Conservation (phyloP, 2,329 filamentous ascomycete species). For the Pseudogymnoascus sp. region DNA sequence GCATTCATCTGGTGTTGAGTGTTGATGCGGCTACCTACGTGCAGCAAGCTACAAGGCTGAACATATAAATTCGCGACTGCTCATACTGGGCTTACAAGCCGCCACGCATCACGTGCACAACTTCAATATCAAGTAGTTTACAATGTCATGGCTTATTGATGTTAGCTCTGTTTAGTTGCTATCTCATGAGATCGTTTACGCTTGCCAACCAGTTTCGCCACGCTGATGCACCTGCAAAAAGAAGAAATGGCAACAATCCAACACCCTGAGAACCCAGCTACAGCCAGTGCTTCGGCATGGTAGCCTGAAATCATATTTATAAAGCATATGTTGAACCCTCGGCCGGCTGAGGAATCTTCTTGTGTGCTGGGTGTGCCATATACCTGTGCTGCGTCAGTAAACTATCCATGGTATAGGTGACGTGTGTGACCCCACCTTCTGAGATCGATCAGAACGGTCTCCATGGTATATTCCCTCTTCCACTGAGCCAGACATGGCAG, state of each 20-base stretch:
- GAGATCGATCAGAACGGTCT: conserved; percentile 83
- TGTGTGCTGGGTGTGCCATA: conserved; percentile 87
- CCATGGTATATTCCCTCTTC: conserved; percentile 92
- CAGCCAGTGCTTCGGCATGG: neutral
- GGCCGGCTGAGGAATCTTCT: conserved; percentile 89
- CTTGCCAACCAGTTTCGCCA: conserved; percentile 27
- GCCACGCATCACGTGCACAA: neutral
- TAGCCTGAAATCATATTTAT: conserved; percentile 11
- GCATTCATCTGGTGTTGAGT: conserved; percentile 35
- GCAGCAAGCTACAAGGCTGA: conserved; percentile 1
- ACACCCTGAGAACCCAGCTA: conserved; percentile 10
- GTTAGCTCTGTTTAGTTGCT: conserved; percentile 12
- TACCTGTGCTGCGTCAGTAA: conserved; percentile 51
- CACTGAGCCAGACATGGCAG: conserved; percentile 82
- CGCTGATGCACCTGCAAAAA: conserved; percentile 30
- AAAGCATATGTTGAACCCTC: conserved; percentile 64
- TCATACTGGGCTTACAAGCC: neutral
- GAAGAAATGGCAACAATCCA: conserved; percentile 17
- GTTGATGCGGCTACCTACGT: neutral
- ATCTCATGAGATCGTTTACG: conserved; percentile 11
- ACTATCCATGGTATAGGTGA: conserved; percentile 23
- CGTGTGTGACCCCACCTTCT: conserved; percentile 51
- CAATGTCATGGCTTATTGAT: conserved; percentile 10
- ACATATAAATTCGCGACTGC: neutral
- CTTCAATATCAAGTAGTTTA: conserved; percentile 1